A percentile compares a stretch with the other conserved stretches of the same genome.
Conservation (phyloP, 2,329 filamentous ascomycete genomes). For the Geoglossum cookeanum region DNA sequence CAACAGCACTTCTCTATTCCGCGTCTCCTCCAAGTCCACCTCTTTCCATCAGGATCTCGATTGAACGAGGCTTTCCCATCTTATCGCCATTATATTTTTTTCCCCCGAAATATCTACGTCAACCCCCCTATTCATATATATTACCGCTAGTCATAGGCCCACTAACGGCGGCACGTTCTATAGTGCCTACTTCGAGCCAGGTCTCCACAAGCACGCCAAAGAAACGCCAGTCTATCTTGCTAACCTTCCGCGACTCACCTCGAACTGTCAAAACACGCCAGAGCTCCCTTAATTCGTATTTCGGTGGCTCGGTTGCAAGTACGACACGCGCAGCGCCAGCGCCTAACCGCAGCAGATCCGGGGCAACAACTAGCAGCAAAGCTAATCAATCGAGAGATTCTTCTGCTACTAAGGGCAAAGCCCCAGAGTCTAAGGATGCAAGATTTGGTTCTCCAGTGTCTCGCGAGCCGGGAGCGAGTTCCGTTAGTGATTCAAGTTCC, state of each 20-base stretch:
- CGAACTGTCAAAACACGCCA: background rate
- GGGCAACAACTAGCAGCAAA: background rate
- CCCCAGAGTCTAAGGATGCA: background rate
- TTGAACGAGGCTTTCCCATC: background rate
- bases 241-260: background rate
- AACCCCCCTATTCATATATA: background rate
- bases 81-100: background rate
- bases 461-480: background rate
- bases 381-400: background rate
- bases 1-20: background rate
- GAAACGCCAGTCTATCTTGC: background rate
- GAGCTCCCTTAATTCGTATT: background rate
- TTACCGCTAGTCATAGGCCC: background rate
- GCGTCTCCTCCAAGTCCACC: background rate
- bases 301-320: background rate
- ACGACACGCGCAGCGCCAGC: too few relatives aligned
- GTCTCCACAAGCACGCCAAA: background rate
- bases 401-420: background rate
- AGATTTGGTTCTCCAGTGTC: background rate
- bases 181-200: background rate
- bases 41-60: background rate
- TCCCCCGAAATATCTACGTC: background rate
- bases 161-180: background rate
- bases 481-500: background rate
- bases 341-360: background rate